Evolutionary conservation across 2,329 filamentous ascomycete genomes (phyloP).

Genomic region (Arachnopeziza araneosa): DNA sequence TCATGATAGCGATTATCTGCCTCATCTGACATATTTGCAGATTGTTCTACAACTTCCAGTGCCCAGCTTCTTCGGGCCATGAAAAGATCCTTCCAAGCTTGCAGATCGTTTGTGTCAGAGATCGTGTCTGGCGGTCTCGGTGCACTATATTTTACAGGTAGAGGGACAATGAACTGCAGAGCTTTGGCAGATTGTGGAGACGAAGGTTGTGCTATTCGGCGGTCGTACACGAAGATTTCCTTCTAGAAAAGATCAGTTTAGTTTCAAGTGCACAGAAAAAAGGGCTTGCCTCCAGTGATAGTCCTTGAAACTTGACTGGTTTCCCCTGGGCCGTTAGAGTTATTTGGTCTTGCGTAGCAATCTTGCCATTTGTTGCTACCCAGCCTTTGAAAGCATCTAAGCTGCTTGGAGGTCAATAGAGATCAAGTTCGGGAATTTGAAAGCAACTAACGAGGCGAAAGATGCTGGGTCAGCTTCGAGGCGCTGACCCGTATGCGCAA

Average conservation of each 20-base stretch:
- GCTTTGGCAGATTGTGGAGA: conserved; percentile 40
- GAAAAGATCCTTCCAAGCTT: conserved; percentile 86
- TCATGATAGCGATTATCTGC: conserved; percentile 64
- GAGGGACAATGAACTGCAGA: conserved; percentile 43
- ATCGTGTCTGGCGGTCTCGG: conserved; percentile 77
- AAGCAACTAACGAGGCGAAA: conserved; percentile 61
- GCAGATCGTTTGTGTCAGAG: conserved; percentile 69
- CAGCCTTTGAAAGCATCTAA: conserved; percentile 81
- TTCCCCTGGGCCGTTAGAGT: conserved; percentile 73
- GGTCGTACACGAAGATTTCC: conserved; percentile 90
- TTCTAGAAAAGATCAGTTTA: conserved; percentile 45
- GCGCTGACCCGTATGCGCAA: conserved; percentile 88
- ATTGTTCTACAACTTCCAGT: conserved; percentile 61
- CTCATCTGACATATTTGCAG: conserved; percentile 56
- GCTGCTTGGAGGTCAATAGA: conserved; percentile 37
- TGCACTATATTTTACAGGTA: conserved; percentile 50
- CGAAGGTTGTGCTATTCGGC: conserved; percentile 60
- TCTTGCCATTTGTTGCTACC: conserved; percentile 68
- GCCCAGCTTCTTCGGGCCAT: conserved; percentile 78
- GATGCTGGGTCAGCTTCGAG: conserved; percentile 71
- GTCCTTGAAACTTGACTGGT: conserved; percentile 49
- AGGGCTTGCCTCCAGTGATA: conserved; percentile 67
- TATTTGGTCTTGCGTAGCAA: conserved; percentile 75
- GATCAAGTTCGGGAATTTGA: neutral
- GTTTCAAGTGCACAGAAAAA: neutral